A percentile compares a stretch with the other conserved stretches of the same genome.
Conservation (phyloP, 2,329 filamentous ascomycete genomes). For the Penicillium rolfsii region DNA sequence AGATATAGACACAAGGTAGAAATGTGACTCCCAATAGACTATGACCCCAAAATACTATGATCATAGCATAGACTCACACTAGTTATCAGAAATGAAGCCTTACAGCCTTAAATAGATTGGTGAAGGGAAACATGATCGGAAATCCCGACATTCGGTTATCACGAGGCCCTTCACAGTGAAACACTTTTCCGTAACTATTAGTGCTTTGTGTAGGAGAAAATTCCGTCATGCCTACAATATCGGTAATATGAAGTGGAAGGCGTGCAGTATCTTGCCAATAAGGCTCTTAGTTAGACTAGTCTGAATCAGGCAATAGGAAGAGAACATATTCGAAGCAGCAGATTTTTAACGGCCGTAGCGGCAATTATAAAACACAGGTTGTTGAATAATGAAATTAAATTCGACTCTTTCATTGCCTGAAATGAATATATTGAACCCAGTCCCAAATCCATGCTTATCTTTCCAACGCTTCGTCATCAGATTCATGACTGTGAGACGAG, state of each 20-base stretch:
- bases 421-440: too few species aligned
- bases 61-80: not conserved
- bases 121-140: constrained; percentile 2
- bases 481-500: not conserved
- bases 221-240: not conserved
- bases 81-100: not conserved
- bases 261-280: not conserved
- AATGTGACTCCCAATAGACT: not conserved
- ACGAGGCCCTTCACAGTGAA: not conserved
- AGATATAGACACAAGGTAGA: constrained; percentile 4
- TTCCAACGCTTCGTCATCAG: not conserved
- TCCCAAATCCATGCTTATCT: not conserved
- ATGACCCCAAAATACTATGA: not conserved
- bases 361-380: not conserved
- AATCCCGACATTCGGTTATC: not conserved
- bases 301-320: not conserved
- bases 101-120: constrained; percentile 1
- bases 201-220: not conserved
- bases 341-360: not conserved
- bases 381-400: not conserved
- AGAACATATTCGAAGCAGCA: not conserved
- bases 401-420: not conserved
- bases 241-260: not conserved
- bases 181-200: constrained; percentile 1
- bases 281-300: not conserved